Percentiles rank a stretch among this genome's conserved stretches.
These are phyloP conservation scores for Haberlea rhodopensis DNA, from an alignment of 257 asterid genomes.

Conservation along the genomic window DNA sequence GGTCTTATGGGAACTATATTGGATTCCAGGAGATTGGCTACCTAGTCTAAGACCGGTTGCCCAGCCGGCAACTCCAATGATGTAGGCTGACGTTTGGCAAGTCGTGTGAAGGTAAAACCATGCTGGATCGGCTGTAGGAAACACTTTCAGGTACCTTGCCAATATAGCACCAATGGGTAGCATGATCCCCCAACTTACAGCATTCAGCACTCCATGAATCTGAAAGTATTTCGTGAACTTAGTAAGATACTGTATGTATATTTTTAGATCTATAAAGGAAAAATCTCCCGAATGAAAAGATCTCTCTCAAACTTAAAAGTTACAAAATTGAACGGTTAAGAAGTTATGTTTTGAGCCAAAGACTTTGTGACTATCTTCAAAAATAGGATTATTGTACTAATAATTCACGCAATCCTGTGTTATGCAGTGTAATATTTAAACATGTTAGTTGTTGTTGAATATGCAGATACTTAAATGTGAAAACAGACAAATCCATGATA, in stretches of 20 bases:
- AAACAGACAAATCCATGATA: not conserved
- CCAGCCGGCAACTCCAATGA: conserved; percentile 88
- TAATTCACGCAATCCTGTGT: no score
- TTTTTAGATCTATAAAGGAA: not conserved
- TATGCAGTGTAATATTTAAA: no score
- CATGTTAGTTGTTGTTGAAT: no score
- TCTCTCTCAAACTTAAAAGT: not conserved
- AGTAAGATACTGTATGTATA: not conserved
- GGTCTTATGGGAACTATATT: conserved; percentile 53
- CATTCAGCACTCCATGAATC: conserved; percentile 81
- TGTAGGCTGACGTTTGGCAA: conserved; percentile 69
- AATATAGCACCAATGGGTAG: conserved; percentile 68
- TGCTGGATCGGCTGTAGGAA: conserved; percentile 70
- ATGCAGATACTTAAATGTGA: not conserved
- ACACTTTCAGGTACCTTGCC: conserved; percentile 79
- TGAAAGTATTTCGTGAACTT: conserved; percentile 23
- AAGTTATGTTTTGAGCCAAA: no score
- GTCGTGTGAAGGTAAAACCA: conserved; percentile 83
- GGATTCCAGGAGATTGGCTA: conserved; percentile 60
- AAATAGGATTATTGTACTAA: no score
- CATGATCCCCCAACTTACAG: conserved; percentile 80
- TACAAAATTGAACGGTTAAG: no score
- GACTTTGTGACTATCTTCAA: no score
- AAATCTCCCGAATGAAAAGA: not conserved
- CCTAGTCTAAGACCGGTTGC: conserved; percentile 79